phyloP scores from a whole-genome alignment of 2,329 filamentous ascomycete species.

The Aspergillus pseudonomiae region DNA sequence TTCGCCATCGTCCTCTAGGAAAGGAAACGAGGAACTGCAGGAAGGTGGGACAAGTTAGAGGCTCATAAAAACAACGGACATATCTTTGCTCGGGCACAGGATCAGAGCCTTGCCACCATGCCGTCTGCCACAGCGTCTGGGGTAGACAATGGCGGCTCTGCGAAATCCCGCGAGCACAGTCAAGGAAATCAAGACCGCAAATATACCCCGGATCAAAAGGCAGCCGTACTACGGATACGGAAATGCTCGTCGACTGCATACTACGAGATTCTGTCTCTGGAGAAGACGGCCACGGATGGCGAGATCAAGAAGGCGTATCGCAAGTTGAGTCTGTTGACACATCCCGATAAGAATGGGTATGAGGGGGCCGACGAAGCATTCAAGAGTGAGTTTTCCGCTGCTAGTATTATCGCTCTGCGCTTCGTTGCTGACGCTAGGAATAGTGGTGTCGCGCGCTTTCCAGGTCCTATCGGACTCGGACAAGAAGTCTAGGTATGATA shows the following conservation, averaged over 20 bases:
- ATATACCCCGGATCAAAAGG: constrained; percentile 88
- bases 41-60: neutral
- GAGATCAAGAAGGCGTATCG: constrained; percentile 99
- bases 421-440: constrained; percentile 64
- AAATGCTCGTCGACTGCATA: constrained; percentile 83
- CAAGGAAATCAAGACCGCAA: constrained; percentile 57
- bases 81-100: neutral
- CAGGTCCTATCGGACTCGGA: constrained; percentile 90
- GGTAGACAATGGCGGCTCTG: constrained; percentile 47
- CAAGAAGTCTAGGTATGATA: constrained; percentile 86
- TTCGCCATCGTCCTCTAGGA: neutral
- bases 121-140: constrained; percentile 51
- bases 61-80: neutral
- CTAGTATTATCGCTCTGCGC: neutral
- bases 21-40: neutral
- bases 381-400: constrained; percentile 64
- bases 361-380: constrained; percentile 95
- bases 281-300: constrained; percentile 68
- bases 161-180: constrained; percentile 51
- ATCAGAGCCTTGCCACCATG: constrained; percentile 29
- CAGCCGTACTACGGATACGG: constrained; percentile 85
- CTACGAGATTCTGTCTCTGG: constrained; percentile 88
- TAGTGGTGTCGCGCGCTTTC: constrained; percentile 89
- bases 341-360: constrained; percentile 98
- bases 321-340: constrained; percentile 89